Evolutionary conservation across 331 rosid species (phyloP), one percentile per base, ranked within the genome.

Genomic region (Rosa hybrid): DNA sequence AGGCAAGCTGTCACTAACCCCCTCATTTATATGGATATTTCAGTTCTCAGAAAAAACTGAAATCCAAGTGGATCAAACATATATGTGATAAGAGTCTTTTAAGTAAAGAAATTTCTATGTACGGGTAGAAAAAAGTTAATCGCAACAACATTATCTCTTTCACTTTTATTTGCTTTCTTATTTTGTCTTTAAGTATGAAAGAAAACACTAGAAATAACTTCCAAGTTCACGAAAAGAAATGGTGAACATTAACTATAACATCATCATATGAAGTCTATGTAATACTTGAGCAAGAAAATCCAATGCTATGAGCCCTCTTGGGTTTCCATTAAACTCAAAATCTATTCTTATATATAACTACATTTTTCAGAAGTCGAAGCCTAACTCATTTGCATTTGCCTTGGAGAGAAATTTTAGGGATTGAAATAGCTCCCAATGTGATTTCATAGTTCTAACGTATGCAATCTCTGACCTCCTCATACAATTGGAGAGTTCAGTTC

Each of bases 1-100:
- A 67, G 71, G 45, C 71, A 65, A 65, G 45, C 12, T 65, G 16
- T 68, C 72, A 68, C 72, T 18, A 68, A 38, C 41, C 27, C 50
- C 72, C 16, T 34, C 39, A 34, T 34, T 34, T 34, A 23, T 8
- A 8, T 23, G 16, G 16, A 21, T 4, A 60, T 1, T 60, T 60
- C 30, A 25, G 39, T 56, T 63, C 20, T 27, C 42, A n/a, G 30
- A 8, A 59, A 18, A 60, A 60, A 38, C 38, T 38, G 6, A 67
- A 67, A 5, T 67, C 7, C 39, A 3, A 34, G 39, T 34, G 39
- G 39, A 34, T 34, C 39, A 34, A 34, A 34, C 39, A 34, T 34
- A 34, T 34, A 34, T 34, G 39, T 34, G 39, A 34, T 3, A 30
- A 30, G 34, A 34, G 38, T 34, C 38, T 51, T 56, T 54, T 0